Conservation (phyloP, 176 grass and related monocot genomes). For the Aegilops sharonensis region DNA sequence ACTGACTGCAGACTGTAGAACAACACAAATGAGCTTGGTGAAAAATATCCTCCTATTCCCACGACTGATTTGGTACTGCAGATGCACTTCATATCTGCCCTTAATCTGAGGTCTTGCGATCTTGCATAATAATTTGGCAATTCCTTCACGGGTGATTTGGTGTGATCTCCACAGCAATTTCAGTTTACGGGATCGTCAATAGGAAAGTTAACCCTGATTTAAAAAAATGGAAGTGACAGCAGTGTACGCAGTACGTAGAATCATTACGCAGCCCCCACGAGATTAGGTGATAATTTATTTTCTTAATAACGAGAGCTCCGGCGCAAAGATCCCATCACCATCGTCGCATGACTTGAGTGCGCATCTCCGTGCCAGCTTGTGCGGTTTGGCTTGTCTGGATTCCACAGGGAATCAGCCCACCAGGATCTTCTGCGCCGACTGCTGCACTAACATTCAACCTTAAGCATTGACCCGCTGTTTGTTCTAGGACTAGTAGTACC, state of each 20-base stretch:
- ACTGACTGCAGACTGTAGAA: too few relatives aligned
- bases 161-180: neutral
- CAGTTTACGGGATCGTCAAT: too few relatives aligned
- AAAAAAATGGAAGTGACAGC: too few relatives aligned
- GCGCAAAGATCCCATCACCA: conserved; percentile 19
- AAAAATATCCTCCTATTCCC: too few relatives aligned
- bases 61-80: too few relatives aligned
- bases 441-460: neutral
- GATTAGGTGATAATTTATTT: neutral
- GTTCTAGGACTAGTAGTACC: neutral
- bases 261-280: neutral
- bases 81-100: too few relatives aligned
- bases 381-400: conserved; percentile 20
- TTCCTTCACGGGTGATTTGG: neutral
- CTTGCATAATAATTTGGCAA: neutral
- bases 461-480: neutral
- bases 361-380: neutral
- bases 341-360: neutral
- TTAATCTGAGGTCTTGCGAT: too few relatives aligned
- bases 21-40: too few relatives aligned
- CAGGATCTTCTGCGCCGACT: conserved; percentile 9
- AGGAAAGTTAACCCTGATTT: too few relatives aligned
- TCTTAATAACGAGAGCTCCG: neutral
- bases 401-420: neutral
- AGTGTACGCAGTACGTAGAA: neutral